Evolutionary conservation across 345 rosid genomes (phyloP), one percentile per base, ranked within the genome.

Genomic region (Noccaea caerulescens): DNA sequence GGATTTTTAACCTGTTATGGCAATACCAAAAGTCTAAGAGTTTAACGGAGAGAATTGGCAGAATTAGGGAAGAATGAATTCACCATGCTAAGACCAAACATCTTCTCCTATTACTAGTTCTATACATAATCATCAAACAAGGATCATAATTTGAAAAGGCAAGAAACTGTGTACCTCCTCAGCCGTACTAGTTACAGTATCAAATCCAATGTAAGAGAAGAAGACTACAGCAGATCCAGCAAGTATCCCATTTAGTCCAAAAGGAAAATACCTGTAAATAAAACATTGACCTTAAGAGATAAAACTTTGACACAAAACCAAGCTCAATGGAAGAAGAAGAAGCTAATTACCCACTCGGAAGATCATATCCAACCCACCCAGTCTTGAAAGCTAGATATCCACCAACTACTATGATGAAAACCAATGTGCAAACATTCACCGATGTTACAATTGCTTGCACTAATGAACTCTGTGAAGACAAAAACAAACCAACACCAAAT

Each of bases 141-240:
- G 43, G 60, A 52, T 56, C 41, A 56, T 3, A 42, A 64, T 47
- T 52, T 14, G 3, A 67, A 10, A 39, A 66, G 32, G 20, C 71
- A 58, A 39, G 39, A 42, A 25, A 43, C 23, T 41, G 41, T 49
- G 56, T 80, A 87, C 91, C 86, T 87, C 92, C 54, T 87, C 92
- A n/a, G 92, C 92, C 0, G 92, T 82, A 65, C 86, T 82, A 62
- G 89, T 79, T 8, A 87, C 87, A 3, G 82, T 80, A 82, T 87
- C 92, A 51, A 87, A 87, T 43, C 92, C 92, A 59, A 87, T 87
- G 73, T 72, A 87, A 13, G 92, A 84, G 67, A 87, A 87, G 76
- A 87, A 87, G 49, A 87, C 88, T 30, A 83, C 58, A 4, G 79
- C 92, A 65, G 92, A 80, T 69, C 88, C 92, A 10, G 88, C 86